Base-by-base conservation (phyloP, 2,329 filamentous ascomycete genomes). In the Botrytis squamosa region DNA sequence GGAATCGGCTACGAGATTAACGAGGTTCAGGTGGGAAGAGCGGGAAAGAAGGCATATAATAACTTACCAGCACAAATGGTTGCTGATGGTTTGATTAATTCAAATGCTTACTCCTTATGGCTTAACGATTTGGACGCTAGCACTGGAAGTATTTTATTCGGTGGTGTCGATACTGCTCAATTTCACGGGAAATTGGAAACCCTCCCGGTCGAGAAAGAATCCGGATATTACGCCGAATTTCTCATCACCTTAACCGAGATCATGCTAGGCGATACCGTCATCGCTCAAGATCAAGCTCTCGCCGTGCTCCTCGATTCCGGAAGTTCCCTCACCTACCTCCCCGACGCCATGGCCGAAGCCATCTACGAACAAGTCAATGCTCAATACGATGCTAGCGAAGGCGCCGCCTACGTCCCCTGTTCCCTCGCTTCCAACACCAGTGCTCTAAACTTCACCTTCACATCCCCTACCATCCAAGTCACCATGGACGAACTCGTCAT, bases 1-100 rank as follows among this genome's bases (percentile, higher is more conserved):
- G 95, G 95, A 29, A 92, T 98, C 75, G 95, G 95, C 10, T 98
- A 97, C 81, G 81, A 87, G 0, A 82, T 86, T 76, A 96, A 97
- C 81, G 95, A 98, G 83, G 93, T 92, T 20, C 89, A 91, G 77
- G 89, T 92, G 64, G 86, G 86, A 70, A 85, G 88, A 76, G 87
- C 85, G 14, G 85, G 86, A 9, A 82, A 84, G 73, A 74, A 83
- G 6, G 73, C 88, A 0, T 95, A 95, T 82, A 82, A 88, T 62
- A 95, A 94, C 80, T 84, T 95, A 10, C 92, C 92, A 2, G 86
- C 88, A 60, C 88, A 88, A 74, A 84, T 95, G 84, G 88, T 88
- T 1, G 82, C 88, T 44, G 84, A 87, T 6, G 89, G 89, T 12
- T 72, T 86, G 68, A 93, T 93, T 76, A 82, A 86, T 29, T 89